Evolutionary conservation across 371 early-diverging fungal species (phyloP).

Genomic region (Mucor plumbeus): DNA sequence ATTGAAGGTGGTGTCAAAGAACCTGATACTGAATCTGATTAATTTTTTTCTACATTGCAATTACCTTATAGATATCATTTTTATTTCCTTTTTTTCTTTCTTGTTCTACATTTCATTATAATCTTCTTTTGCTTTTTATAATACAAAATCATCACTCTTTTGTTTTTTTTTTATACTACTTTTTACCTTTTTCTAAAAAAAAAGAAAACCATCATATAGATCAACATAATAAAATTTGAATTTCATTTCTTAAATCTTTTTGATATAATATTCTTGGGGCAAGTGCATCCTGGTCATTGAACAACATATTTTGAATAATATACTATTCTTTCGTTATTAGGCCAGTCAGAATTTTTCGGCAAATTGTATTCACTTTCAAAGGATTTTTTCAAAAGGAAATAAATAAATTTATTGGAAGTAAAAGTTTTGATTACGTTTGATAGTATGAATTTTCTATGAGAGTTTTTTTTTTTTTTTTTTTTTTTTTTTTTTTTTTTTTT

Average conservation of each 20-base stretch:
- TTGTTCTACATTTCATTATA: constrained; percentile 9
- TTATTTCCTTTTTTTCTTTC: constrained; percentile 3
- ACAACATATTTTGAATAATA: no score
- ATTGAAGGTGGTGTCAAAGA: constrained; percentile 72
- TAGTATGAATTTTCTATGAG: no score
- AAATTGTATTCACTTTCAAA: no score
- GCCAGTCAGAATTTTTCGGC: no score
- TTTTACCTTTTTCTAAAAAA: constrained; percentile 1
- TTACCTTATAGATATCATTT: constrained; percentile 6
- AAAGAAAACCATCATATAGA: constrained; percentile 5
- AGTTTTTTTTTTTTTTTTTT: no score
- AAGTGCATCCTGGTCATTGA: no score
- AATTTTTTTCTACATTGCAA: constrained; percentile 24
- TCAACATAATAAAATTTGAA: constrained; percentile 8
- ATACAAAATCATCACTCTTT: neutral
- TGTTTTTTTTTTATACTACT: constrained; percentile 9
- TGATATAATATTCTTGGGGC: no score
- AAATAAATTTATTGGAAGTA: no score
- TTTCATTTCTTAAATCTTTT: neutral
- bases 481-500: no score
- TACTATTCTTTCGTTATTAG: no score
- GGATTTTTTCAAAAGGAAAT: no score
- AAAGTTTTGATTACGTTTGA: no score
- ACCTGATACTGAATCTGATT: constrained; percentile 74
- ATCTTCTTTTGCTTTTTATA: constrained; percentile 1